Evolutionary conservation across 1,284 basidiomycete genomes (phyloP), one percentile per base, ranked within the genome.

Genomic region (Trametes pubescens): DNA sequence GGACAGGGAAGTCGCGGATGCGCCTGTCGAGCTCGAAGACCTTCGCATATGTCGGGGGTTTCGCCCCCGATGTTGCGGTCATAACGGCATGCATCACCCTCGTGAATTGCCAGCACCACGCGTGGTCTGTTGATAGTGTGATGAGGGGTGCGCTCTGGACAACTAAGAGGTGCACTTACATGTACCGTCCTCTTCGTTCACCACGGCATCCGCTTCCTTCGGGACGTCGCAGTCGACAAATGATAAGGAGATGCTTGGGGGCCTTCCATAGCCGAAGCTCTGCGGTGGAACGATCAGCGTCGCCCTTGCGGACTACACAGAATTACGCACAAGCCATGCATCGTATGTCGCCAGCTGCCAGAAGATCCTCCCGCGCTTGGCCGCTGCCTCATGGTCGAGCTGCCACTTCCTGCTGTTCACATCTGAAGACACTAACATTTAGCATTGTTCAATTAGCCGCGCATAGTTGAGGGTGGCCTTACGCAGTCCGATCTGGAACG

Each of bases 401-500:
- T 84, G 81, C 85, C 89, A 91, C 51, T 85, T 79, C 18, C 80
- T 78, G 58, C 85, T 80, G 64, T 87, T 84, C 16, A 90, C 79
- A 73, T 92, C 90, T 92, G 61, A 4, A 54, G 26, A 10, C 3
- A 32, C 43, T 6, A 34, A 7, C 2, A 14, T 22, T 51, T 21
- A 57, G 32, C 11, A 16, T 22, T 7, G 7, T 18, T 0, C 1
- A 6, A 32, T 5, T 2, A 6, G 24, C 21, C 29, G 21, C 18
- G 2, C 14, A 44, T 24, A 4, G 4, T 4, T 11, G 44, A n/a
- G 14, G 13, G 24, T 14, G 58, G 51, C 78, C 85, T 64, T 73
- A 91, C 89, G 88, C 46, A 91, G 77, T 37, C 89, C 89, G 69
- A 90, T 85, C 90, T 91, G 69, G 8, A 22, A n/a, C 5, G 38